Base-by-base conservation (phyloP, 2,329 filamentous ascomycete species). In the Teratosphaeria gauchensis region DNA sequence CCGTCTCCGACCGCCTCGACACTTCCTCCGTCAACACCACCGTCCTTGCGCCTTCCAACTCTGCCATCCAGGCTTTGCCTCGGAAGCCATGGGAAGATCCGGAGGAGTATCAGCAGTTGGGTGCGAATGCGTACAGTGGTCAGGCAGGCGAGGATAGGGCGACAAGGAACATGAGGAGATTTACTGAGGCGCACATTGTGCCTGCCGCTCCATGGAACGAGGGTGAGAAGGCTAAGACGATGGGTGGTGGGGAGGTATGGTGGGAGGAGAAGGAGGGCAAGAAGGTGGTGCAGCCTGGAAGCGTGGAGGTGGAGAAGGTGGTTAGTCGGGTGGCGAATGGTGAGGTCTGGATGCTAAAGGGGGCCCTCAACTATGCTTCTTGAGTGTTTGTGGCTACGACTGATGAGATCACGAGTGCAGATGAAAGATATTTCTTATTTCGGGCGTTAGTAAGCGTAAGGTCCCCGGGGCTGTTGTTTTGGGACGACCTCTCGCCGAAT, bases 111-210 rank as follows among this genome's bases (percentile, higher is more conserved):
- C 76, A 79, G 3, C 73, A 73, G 1, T 75, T 88, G 3, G 90
- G 90, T 0, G 78, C 81, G 1, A 75, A 85, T 33, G 90, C 87
- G 1, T 96, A 96, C 69, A 84, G 88, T 53, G 91, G 91, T 0
- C 77, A 80, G 0, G 83, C 84, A 16, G 92, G 91, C 0, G 82
- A 87, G 68, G 85, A 90, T 58, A 81, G 91, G 55, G 92, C 94
- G 7, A 82, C 84, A 62, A 77, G 77, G 64, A 97, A 97, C 68
- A 72, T 97, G 62, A 80, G 81, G 68, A 78, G 82, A 46, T 97
- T 97, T 72, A 89, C 95, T 1, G 87, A 95, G 75, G 87, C 87
- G 53, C 94, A 99, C 74, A 80, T 96, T 56, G 81, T 97, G 4
- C 80, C 84, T 0, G 73, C 75, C 4, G 89, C 84, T 68, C 90